Evolutionary conservation across 2,329 filamentous ascomycete species (phyloP).

Genomic region (Pseudogymnoascus sp.): DNA sequence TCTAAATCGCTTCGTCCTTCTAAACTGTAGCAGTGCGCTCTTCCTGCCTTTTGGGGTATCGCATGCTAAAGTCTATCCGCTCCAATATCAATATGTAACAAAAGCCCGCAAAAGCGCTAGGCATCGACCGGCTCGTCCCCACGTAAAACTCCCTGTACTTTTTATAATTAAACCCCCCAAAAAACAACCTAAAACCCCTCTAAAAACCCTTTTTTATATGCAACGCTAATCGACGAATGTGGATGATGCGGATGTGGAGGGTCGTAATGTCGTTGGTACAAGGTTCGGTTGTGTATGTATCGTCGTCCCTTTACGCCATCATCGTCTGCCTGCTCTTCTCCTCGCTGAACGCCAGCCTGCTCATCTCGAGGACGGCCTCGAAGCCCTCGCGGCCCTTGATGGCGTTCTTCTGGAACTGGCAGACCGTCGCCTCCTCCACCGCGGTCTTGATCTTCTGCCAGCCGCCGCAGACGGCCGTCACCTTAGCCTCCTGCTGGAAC

Average conservation of each 20-base stretch:
- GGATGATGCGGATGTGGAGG: neutral
- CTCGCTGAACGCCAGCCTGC: slow-evolving; percentile 81
- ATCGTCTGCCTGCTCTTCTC: slow-evolving; percentile 58
- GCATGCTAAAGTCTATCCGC: slow-evolving; percentile 1
- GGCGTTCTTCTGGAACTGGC: slow-evolving; percentile 86
- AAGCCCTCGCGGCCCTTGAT: slow-evolving; percentile 87
- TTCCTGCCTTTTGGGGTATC: neutral
- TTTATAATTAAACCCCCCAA: neutral
- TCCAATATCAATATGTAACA: slow-evolving; percentile 2
- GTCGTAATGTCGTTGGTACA: slow-evolving; percentile 6
- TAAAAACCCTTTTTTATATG: neutral
- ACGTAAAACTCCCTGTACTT: neutral
- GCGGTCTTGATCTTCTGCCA: slow-evolving; percentile 97
- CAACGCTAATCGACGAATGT: slow-evolving; percentile 9
- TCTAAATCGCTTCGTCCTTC: neutral
- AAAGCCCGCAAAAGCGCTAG: neutral
- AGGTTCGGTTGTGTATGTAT: neutral
- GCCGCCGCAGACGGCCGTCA: slow-evolving; percentile 88
- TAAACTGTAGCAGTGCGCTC: neutral
- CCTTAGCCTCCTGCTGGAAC: slow-evolving; percentile 83
- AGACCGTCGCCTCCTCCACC: slow-evolving; percentile 87
- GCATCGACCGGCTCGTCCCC: neutral
- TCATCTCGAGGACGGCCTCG: slow-evolving; percentile 90
- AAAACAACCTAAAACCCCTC: neutral
- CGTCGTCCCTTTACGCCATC: slow-evolving; percentile 4